phyloP scores from a whole-genome alignment of 164 flowering plant genomes.

The Chloranthus sessilifolius region DNA sequence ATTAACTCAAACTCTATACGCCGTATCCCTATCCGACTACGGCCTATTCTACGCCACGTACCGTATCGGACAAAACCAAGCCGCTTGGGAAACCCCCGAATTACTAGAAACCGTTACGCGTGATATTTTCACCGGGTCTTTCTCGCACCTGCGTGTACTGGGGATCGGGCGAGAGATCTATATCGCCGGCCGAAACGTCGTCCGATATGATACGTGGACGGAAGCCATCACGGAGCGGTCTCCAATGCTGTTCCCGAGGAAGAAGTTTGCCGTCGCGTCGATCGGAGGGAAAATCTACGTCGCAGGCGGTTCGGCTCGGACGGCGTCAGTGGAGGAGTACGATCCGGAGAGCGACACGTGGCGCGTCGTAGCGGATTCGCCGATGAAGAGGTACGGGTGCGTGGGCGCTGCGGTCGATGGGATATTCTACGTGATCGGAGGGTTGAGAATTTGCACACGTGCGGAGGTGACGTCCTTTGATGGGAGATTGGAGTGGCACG shows the following conservation, averaged over 20 bases:
- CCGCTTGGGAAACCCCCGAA: constrained; percentile 30
- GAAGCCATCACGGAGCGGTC: constrained; percentile 23
- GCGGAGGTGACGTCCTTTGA: constrained; percentile 21
- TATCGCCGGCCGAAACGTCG: constrained; percentile 34
- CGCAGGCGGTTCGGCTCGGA: constrained; percentile 58
- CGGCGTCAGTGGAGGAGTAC: constrained; percentile 70
- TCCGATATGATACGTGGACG: constrained; percentile 63
- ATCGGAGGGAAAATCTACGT: constrained; percentile 58
- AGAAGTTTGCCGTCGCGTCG: constrained; percentile 66
- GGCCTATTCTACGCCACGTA: constrained; percentile 35
- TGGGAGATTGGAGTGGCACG: constrained; percentile 38
- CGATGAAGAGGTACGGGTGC: constrained; percentile 74
- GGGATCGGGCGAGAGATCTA: constrained; percentile 48
- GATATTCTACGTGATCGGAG: constrained; percentile 76
- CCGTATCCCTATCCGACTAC: constrained; percentile 33
- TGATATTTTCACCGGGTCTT: constrained; percentile 14
- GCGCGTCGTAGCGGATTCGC: constrained; percentile 56
- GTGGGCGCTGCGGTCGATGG: constrained; percentile 76
- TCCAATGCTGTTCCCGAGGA: constrained; percentile 49
- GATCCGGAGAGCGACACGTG: constrained; percentile 57
- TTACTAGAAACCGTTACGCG: constrained; percentile 8
- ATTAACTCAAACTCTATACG: constrained; percentile 37
- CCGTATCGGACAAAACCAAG: constrained; percentile 11
- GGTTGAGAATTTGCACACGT: constrained; percentile 50
- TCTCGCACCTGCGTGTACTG: constrained; percentile 41